Base-by-base conservation (phyloP, 2,329 filamentous ascomycete species). In the Graphilbum sp. region DNA sequence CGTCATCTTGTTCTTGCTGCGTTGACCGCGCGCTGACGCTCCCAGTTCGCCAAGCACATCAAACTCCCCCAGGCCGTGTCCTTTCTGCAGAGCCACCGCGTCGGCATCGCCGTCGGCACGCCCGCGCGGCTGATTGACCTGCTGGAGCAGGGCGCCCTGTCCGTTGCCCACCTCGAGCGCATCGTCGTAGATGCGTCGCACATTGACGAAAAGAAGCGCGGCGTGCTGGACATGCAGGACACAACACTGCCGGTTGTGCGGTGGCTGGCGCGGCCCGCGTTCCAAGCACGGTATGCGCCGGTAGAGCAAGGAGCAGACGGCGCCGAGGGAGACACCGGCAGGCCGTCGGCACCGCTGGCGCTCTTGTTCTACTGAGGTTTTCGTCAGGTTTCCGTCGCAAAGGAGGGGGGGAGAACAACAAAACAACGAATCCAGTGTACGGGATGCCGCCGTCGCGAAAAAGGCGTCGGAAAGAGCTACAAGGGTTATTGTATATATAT, bases 191-290 rank as follows among this genome's bases (percentile, higher is more conserved):
- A 98, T 58, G 85, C 83, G 13, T 94, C 86, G 8, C 79, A 94
- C 53, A 82, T 95, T 46, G 88, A 98, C 58, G 75, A 82, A 57
- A 98, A 98, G 68, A 93, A 93, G 65, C 70, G 87, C 34, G 85
- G 86, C 0, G 74, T 98, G 45, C 74, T 94, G 56, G 90, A 96
- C 52, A 95, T 96, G 84, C 85, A 82, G 56, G 90, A 98, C 43
- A 84, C 84, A 0, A 79, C 87, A 62, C 67, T 86, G 50, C 83
- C 85, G 7, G 67, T 96, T 35, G 71, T 84, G 34, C 70, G 74
- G 43, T 74, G 93, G 53, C 61, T 98, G 36, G 70, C 77, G 25
- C 67, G 75, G 39, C 62, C 72, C 15, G 76, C 83, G 49, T 69
- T 50, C 47, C 79, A 75, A 55, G 73, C 75, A 36, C 67, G 75